Conservation (phyloP, 2,329 filamentous ascomycete genomes). For the Pseudopithomyces chartarum region DNA sequence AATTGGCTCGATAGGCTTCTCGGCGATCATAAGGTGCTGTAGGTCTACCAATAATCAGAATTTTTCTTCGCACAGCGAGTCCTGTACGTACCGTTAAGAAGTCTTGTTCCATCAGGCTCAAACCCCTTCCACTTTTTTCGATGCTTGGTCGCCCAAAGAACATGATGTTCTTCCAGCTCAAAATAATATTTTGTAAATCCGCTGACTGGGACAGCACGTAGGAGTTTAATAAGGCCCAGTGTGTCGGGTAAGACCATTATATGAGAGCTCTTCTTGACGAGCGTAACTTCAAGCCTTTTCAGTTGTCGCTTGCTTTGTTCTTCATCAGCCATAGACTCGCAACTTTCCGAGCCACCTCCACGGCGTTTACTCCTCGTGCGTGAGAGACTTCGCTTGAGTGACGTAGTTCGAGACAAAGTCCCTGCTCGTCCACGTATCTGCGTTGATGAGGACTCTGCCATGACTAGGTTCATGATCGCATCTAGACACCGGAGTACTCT, state of each 20-base stretch:
- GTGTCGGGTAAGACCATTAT: conserved; percentile 23
- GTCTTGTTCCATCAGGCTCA: conserved; percentile 26
- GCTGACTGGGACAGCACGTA: conserved; percentile 26
- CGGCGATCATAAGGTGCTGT: conserved; percentile 18
- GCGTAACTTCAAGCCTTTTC: conserved; percentile 26
- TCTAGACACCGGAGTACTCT: conserved; percentile 24
- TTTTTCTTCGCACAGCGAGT: background rate
- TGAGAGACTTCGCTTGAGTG: conserved; percentile 9
- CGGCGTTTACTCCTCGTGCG: conserved; percentile 13
- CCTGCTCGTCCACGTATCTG: conserved; percentile 6
- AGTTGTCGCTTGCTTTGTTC: conserved; percentile 18
- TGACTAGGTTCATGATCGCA: conserved; percentile 18
- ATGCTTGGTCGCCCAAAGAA: conserved; percentile 29
- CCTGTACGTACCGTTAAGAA: conserved; percentile 23
- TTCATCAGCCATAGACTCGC: background rate
- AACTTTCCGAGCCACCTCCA: background rate
- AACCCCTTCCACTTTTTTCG: conserved; percentile 26
- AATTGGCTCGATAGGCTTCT: conserved; percentile 19
- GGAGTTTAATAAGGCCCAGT: conserved; percentile 21
- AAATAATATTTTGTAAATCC: conserved; percentile 28
- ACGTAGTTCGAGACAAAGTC: conserved; percentile 7
- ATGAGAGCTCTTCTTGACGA: conserved; percentile 25
- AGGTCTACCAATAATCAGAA: conserved; percentile 21
- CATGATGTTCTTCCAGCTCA: conserved; percentile 25
- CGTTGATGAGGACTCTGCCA: background rate